Evolutionary conservation across 306 rosid genomes (phyloP).

Genomic region (Lotus japonicus): DNA sequence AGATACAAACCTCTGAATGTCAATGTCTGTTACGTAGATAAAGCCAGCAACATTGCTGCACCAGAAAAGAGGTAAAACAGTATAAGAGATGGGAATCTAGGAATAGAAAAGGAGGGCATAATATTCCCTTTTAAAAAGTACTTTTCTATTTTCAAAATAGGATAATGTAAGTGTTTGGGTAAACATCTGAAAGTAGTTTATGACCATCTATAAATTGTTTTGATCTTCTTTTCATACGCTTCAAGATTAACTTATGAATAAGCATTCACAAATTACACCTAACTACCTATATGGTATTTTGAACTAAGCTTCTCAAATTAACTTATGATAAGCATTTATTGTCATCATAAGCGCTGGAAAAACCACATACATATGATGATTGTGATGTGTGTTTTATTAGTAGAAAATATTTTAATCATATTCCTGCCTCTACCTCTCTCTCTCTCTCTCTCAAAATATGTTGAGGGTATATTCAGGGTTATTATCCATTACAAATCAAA

Average conservation of each 20-base stretch:
- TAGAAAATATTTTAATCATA: neutral
- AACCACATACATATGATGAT: neutral
- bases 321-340: too few relatives aligned
- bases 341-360: too few relatives aligned
- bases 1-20: conserved; percentile 69
- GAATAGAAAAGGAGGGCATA: neutral
- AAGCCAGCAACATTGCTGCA: conserved; percentile 92
- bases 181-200: too few relatives aligned
- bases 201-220: too few relatives aligned
- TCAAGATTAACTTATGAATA: too few relatives aligned
- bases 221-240: too few relatives aligned
- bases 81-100: neutral
- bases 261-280: too few relatives aligned
- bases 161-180: neutral
- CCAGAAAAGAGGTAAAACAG: conserved; percentile 8
- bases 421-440: neutral
- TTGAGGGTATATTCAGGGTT: neutral
- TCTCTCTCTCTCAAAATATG: neutral
- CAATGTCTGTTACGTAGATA: conserved; percentile 71
- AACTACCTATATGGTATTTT: too few relatives aligned
- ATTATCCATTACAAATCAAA: neutral
- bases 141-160: neutral
- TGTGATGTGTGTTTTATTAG: neutral
- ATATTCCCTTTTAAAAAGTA: neutral
- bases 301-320: too few relatives aligned